Percentiles rank a stretch among this genome's conserved stretches.
Conservation (phyloP, 176 grass and related monocot species). For the Raddia distichophylla region DNA sequence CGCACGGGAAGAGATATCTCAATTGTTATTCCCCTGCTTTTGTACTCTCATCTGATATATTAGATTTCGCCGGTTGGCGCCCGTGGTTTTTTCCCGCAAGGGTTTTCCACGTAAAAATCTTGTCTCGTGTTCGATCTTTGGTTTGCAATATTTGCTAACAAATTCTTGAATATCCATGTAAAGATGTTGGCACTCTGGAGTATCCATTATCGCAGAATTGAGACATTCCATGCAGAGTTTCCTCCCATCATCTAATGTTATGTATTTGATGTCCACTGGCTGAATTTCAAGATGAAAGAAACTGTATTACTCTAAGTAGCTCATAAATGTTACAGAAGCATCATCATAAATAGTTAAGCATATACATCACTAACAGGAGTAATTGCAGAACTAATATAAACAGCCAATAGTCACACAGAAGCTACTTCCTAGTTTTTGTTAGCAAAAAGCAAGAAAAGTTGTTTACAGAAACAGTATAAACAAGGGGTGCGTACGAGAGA, state of each 20-base stretch:
- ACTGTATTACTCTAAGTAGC: slow-evolving; percentile 8
- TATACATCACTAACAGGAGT: background rate
- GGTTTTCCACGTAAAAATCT: too few species aligned
- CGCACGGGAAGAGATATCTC: too few species aligned
- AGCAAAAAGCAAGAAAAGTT: too few species aligned
- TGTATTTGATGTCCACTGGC: slow-evolving; percentile 73
- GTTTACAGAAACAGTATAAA: too few species aligned
- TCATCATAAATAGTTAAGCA: slow-evolving; percentile 17
- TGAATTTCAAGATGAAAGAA: slow-evolving; percentile 49
- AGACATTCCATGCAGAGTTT: slow-evolving; percentile 95
- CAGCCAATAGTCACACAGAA: slow-evolving; percentile 4
- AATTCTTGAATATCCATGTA: slow-evolving; percentile 96
- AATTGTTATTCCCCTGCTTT: too few species aligned
- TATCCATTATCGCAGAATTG: slow-evolving; percentile 87
- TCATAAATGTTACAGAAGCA: background rate
- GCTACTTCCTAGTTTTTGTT: background rate
- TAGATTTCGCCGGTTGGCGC: too few species aligned
- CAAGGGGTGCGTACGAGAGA: too few species aligned
- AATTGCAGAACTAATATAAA: slow-evolving; percentile 9
- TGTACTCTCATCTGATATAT: too few species aligned
- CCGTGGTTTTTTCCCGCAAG: too few species aligned
- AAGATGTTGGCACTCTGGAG: slow-evolving; percentile 81
- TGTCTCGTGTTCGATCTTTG: too few species aligned
- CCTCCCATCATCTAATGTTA: slow-evolving; percentile 91
- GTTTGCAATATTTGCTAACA: too few species aligned